Base-by-base conservation (phyloP, 139 green algal species). In the Spirogloea muscicola region DNA sequence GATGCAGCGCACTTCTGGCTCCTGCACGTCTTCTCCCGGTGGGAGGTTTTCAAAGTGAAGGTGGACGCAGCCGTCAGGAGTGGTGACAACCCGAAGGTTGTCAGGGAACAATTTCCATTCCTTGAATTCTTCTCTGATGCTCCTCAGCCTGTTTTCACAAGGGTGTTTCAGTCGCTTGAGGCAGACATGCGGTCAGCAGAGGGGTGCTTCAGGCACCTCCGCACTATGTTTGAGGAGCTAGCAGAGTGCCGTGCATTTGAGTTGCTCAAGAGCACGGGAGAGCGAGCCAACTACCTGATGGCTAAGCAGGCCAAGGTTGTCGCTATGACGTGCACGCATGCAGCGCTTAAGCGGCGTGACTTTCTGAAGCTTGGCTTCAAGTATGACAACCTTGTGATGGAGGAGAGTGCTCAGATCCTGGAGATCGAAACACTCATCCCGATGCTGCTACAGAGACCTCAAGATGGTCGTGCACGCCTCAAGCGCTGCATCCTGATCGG, bases 381-480 rank as follows among this genome's bases (percentile, higher is more conserved):
- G 79, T 99, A 96, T 66, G 94, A 99, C 87, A 98, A 91, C 77
- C 83, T 99, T 55, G 65, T 99, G 40, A 97, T 99, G 90, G 94
- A 99, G 89, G 94, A 99, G 80, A 86, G 81, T 36, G 94, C 89
- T 6, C 94, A 99, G 86, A 92, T 98, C 51, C 84, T 97, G 78
- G 94, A 99, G 86, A 93, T 99, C 49, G 95, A 99, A 86, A 96
- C 95, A n/a, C 95, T 98, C 84, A 95, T 99, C 61, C 94, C 94
- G 69, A 93, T 99, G 89, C 74, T 89, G 36, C 41, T 89, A 13
- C 84, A 88, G 65, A 52, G 10, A 4, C 58, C 66, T 33, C 55
- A 90, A 31, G 79, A 90, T 59, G 88, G 86, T 2, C 49, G 63
- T 25, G 82, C 60, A 25, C 77, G 90, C 18, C 82, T 96, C 29